A percentile compares a stretch with the other conserved stretches of the same genome.
These are phyloP conservation scores for Podila horticola DNA, from an alignment of 192 early-diverging fungal species.

Conservation along the genomic window DNA sequence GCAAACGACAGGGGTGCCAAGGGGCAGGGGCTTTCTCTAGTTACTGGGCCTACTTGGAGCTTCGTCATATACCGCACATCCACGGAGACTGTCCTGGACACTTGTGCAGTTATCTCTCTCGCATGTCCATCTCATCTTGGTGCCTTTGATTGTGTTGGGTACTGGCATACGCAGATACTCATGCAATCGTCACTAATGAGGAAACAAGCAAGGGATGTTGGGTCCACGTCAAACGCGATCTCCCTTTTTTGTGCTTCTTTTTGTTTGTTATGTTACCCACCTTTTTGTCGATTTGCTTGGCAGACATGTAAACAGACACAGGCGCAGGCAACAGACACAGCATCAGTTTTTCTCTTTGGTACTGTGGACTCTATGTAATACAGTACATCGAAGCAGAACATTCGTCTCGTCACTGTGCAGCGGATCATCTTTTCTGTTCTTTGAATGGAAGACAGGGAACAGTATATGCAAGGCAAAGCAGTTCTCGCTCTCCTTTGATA, in stretches of 20 bases:
- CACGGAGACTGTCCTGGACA: too few relatives aligned
- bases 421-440: background rate
- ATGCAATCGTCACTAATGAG: background rate
- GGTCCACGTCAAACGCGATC: too few relatives aligned
- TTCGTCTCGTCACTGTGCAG: background rate
- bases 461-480: background rate
- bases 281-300: background rate
- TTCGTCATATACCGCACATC: too few relatives aligned
- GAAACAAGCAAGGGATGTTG: background rate
- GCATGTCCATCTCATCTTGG: too few relatives aligned
- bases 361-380: background rate
- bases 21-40: too few relatives aligned
- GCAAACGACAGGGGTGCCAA: background rate
- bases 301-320: background rate
- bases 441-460: background rate
- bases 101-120: background rate
- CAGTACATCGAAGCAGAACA: background rate
- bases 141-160: too few relatives aligned
- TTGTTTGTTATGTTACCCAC: background rate
- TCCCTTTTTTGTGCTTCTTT: background rate
- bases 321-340: background rate
- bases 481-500: background rate
- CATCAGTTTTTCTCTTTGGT: too few relatives aligned
- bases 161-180: too few relatives aligned
- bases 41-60: too few relatives aligned